Conservation (phyloP, 352 stramenopile genomes). For the Phytophthora macrochlamydospora region DNA sequence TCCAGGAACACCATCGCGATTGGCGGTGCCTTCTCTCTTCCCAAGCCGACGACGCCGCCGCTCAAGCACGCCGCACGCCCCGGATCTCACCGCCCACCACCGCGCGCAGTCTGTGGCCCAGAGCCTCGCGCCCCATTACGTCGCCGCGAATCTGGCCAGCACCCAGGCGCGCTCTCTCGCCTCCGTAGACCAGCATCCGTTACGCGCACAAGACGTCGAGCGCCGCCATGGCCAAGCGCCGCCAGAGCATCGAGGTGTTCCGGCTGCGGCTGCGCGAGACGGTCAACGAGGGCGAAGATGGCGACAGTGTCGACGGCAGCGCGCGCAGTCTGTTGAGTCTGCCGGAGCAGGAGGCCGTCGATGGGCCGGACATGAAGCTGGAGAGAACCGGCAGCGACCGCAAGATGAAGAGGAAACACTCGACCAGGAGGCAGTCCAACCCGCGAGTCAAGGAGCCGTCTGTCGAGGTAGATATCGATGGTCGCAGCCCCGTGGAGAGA, state of each 20-base stretch:
- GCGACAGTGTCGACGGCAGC: slow-evolving; percentile 21
- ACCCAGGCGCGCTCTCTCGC: background rate
- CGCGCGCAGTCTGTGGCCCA: background rate
- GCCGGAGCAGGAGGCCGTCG: slow-evolving; percentile 15
- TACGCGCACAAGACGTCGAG: background rate
- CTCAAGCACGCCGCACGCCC: no score
- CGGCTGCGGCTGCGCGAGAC: slow-evolving; percentile 70
- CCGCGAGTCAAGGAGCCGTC: slow-evolving; percentile 29
- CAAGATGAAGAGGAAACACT: slow-evolving; percentile 15
- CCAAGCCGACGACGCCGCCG: no score
- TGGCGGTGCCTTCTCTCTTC: no score
- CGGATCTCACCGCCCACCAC: background rate
- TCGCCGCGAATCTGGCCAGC: background rate
- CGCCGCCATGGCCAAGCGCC: slow-evolving; percentile 20
- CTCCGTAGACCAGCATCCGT: background rate
- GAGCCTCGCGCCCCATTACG: background rate
- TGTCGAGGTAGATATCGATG: slow-evolving; percentile 37
- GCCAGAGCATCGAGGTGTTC: slow-evolving; percentile 69
- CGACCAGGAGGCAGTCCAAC: slow-evolving; percentile 20
- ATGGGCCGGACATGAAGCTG: background rate
- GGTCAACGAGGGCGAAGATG: slow-evolving; percentile 59
- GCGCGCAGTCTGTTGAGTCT: slow-evolving; percentile 26
- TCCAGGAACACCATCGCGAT: no score
- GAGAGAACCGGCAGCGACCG: slow-evolving; percentile 4
- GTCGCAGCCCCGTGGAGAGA: slow-evolving; percentile 21